Percentiles rank a stretch among this genome's conserved stretches.
Conservation (phyloP, 768 basidiomycete species). For the Arthromyces matolae region DNA sequence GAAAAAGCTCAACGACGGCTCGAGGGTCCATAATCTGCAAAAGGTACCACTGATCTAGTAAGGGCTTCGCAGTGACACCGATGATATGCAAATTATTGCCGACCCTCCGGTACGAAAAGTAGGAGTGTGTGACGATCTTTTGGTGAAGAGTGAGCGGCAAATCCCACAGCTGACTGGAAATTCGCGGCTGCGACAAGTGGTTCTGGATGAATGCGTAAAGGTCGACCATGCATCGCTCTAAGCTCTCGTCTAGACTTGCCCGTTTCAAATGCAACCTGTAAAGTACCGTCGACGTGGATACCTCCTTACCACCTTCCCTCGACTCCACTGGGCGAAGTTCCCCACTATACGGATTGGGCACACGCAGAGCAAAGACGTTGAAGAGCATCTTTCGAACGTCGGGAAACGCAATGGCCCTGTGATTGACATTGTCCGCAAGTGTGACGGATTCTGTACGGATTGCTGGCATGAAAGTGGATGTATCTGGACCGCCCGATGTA, state of each 20-base stretch:
- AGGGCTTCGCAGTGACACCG: constrained; percentile 1
- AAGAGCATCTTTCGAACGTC: too few species aligned
- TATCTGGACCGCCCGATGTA: too few species aligned
- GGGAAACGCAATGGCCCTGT: too few species aligned
- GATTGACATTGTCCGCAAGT: too few species aligned
- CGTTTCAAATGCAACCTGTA: not conserved
- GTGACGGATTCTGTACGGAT: too few species aligned
- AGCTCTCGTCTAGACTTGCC: not conserved
- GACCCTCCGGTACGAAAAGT: constrained; percentile 3
- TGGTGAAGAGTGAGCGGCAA: not conserved
- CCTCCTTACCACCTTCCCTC: not conserved
- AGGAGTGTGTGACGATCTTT: not conserved
- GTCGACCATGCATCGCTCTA: not conserved
- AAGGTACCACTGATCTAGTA: constrained; percentile 8
- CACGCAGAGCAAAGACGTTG: too few species aligned
- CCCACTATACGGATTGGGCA: too few species aligned
- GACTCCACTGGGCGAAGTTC: too few species aligned
- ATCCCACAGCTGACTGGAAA: constrained; percentile 1
- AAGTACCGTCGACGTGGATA: not conserved
- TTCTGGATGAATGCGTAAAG: not conserved
- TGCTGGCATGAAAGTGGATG: too few species aligned
- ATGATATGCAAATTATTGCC: not conserved
- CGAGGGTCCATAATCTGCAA: constrained; percentile 1
- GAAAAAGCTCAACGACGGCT: constrained; percentile 4
- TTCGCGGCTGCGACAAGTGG: not conserved